Conservation (phyloP, 148 eudicot genomes). For the Polygonum maritimum region DNA sequence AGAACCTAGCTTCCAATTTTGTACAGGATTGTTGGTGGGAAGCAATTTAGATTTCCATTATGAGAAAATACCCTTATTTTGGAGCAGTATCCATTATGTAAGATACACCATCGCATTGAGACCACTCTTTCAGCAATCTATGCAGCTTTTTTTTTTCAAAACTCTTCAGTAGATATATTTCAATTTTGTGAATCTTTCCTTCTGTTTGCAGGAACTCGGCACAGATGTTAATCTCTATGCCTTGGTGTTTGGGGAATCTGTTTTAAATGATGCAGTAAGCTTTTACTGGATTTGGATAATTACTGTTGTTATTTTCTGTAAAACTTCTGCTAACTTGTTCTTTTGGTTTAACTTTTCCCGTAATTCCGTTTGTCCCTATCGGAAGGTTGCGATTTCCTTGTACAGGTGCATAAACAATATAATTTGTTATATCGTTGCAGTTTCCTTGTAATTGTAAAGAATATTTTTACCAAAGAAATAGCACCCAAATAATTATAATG, state of each 20-base stretch:
- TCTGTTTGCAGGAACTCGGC: conserved; percentile 79
- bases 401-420: conserved; percentile 57
- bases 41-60: neutral
- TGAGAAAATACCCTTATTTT: neutral
- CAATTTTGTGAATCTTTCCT: neutral
- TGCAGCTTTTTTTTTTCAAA: neutral
- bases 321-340: neutral
- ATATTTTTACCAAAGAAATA: neutral
- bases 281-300: neutral
- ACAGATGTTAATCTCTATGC: conserved; percentile 92
- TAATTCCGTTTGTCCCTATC: conserved; percentile 17
- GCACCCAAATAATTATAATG: neutral
- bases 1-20: neutral
- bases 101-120: neutral
- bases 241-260: conserved; percentile 98
- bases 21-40: neutral
- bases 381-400: conserved; percentile 97
- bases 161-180: neutral
- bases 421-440: conserved; percentile 8
- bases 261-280: conserved; percentile 96
- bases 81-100: neutral
- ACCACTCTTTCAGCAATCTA: neutral
- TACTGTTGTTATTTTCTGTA: neutral
- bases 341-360: conserved; percentile 7
- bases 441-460: neutral